Evolutionary conservation across 129 eudicot genomes (phyloP).

Genomic region (Pseudognaphalium luteoalbum): DNA sequence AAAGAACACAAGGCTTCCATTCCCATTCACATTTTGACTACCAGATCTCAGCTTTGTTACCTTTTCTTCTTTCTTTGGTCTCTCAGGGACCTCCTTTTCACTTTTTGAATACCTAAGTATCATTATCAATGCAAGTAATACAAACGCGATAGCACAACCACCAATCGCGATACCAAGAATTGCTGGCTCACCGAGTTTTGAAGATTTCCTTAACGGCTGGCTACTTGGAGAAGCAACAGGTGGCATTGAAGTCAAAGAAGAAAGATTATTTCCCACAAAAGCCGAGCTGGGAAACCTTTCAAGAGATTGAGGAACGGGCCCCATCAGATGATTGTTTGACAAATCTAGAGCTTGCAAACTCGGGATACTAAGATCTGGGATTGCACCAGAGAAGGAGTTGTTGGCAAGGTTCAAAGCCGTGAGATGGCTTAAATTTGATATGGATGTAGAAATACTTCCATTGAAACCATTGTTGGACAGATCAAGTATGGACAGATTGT

Average conservation of each 20-base stretch:
- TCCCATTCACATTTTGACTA: slow-evolving; percentile 52
- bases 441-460: slow-evolving; percentile 64
- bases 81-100: slow-evolving; percentile 24
- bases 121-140: slow-evolving; percentile 48
- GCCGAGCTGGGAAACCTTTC: slow-evolving; percentile 64
- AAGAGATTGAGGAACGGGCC: slow-evolving; percentile 62
- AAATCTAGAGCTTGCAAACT: slow-evolving; percentile 60
- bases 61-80: slow-evolving; percentile 44
- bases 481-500: slow-evolving; percentile 58
- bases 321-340: slow-evolving; percentile 75
- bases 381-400: slow-evolving; percentile 78
- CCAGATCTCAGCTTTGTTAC: slow-evolving; percentile 46
- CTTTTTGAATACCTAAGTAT: slow-evolving; percentile 44
- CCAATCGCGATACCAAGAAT: slow-evolving; percentile 77
- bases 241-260: slow-evolving; percentile 33
- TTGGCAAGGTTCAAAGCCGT: slow-evolving; percentile 67
- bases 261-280: slow-evolving; percentile 61
- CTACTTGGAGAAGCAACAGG: slow-evolving; percentile 42
- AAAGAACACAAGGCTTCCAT: slow-evolving; percentile 62
- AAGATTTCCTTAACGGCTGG: slow-evolving; percentile 46
- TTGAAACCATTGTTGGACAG: slow-evolving; percentile 66
- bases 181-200: slow-evolving; percentile 60
- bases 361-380: slow-evolving; percentile 67
- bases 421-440: slow-evolving; percentile 71
- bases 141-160: slow-evolving; percentile 52